A percentile compares a stretch with the other conserved stretches of the same genome.
Conservation (phyloP, 2,329 filamentous ascomycete species). For the Canariomyces notabilis region DNA sequence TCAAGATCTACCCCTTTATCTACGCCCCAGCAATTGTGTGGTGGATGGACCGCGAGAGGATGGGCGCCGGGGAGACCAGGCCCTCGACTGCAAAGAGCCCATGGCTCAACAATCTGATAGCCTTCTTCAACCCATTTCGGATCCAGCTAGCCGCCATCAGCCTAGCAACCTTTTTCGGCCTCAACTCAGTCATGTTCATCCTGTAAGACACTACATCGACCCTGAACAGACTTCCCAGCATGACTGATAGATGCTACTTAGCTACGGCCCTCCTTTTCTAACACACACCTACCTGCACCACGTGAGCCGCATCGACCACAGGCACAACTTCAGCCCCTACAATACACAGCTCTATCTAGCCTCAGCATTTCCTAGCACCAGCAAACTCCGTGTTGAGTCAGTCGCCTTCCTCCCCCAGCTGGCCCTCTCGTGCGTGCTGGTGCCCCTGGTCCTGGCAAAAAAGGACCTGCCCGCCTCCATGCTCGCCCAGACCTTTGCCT, state of each 20-base stretch:
- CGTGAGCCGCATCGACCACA: constrained; percentile 85
- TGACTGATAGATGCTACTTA: neutral
- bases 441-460: constrained; percentile 68
- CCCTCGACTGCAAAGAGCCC: constrained; percentile 1
- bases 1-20: constrained; percentile 98
- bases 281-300: constrained; percentile 92
- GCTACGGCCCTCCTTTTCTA: constrained; percentile 74
- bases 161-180: constrained; percentile 62
- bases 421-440: constrained; percentile 68
- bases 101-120: constrained; percentile 16
- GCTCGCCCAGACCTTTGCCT: constrained; percentile 93
- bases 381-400: constrained; percentile 57
- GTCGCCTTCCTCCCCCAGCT: constrained; percentile 88
- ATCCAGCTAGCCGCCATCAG: constrained; percentile 59
- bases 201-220: constrained; percentile 45
- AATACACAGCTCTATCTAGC: constrained; percentile 85
- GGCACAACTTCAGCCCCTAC: constrained; percentile 97
- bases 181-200: constrained; percentile 76
- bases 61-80: constrained; percentile 27
- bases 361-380: constrained; percentile 52
- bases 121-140: constrained; percentile 46
- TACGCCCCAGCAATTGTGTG: constrained; percentile 78
- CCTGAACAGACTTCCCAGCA: neutral
- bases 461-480: constrained; percentile 76
- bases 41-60: constrained; percentile 64